Conservation (phyloP, 192 early-diverging fungal genomes). For the Coemansia sp. region DNA sequence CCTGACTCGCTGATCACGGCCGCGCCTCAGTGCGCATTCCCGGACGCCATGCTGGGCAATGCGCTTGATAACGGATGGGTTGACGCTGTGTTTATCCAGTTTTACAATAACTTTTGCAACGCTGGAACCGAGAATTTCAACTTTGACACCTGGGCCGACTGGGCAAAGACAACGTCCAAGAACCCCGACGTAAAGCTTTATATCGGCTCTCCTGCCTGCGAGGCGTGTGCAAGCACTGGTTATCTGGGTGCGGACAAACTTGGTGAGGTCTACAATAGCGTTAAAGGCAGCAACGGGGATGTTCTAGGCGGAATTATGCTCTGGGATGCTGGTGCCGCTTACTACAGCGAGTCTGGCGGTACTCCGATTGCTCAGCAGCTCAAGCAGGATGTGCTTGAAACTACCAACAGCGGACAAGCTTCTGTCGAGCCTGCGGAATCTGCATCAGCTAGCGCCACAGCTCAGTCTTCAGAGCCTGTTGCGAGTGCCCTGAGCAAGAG, state of each 20-base stretch:
- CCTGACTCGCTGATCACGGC: constrained; percentile 49
- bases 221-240: constrained; percentile 38
- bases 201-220: constrained; percentile 50
- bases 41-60: constrained; percentile 44
- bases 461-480: neutral
- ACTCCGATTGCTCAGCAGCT: constrained; percentile 11
- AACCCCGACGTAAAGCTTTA: constrained; percentile 52
- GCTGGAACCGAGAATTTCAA: constrained; percentile 37
- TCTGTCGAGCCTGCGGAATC: neutral
- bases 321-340: constrained; percentile 40
- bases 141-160: constrained; percentile 55
- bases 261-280: constrained; percentile 20
- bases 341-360: constrained; percentile 1
- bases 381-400: constrained; percentile 3
- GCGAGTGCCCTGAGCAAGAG: neutral
- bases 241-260: constrained; percentile 35
- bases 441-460: neutral
- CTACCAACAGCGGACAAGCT: neutral
- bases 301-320: constrained; percentile 62
- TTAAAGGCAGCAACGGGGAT: constrained; percentile 19
- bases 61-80: constrained; percentile 54
- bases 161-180: constrained; percentile 43
- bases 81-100: constrained; percentile 57
- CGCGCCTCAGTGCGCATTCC: constrained; percentile 57
- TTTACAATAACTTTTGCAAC: constrained; percentile 59